A percentile compares a stretch with the other conserved stretches of the same genome.
phyloP scores from a whole-genome alignment of 83 land plant genomes.

The Diphasiastrum complanatum region DNA sequence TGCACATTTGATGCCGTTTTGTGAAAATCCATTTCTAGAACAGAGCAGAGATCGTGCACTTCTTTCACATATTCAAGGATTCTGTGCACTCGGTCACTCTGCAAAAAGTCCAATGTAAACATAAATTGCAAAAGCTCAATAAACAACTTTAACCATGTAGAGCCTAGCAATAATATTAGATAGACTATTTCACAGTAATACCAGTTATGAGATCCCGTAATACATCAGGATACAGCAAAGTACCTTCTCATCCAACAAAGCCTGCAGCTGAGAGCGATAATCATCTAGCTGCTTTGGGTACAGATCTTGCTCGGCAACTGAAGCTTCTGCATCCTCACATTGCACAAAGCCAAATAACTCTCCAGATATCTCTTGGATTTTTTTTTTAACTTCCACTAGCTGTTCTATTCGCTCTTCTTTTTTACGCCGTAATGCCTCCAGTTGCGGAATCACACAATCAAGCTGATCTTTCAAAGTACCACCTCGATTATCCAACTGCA shows the following conservation, averaged over 20 bases:
- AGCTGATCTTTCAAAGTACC: constrained; percentile 71
- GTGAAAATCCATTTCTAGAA: too few relatives aligned
- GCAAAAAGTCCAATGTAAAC: neutral
- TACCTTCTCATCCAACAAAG: constrained; percentile 65
- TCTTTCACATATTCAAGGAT: constrained; percentile 1
- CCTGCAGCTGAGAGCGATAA: constrained; percentile 45
- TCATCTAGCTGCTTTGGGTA: constrained; percentile 57
- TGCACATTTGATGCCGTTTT: too few relatives aligned
- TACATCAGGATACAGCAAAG: constrained; percentile 11
- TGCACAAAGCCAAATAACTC: constrained; percentile 48
- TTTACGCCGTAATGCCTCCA: constrained; percentile 53
- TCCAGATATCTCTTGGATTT: constrained; percentile 48
- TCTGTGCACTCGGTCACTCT: constrained; percentile 8
- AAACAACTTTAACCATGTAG: neutral
- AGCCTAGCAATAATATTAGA: neutral
- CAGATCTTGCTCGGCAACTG: constrained; percentile 49
- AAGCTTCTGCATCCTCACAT: neutral
- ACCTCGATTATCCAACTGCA: constrained; percentile 25
- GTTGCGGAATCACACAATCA: constrained; percentile 36
- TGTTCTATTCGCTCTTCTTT: constrained; percentile 51
- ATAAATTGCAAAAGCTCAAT: neutral
- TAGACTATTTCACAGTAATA: neutral
- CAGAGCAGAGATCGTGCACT: constrained; percentile 8
- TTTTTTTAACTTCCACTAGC: constrained; percentile 41
- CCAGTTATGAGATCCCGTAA: neutral